Evolutionary conservation across 768 basidiomycete species (phyloP).

Genomic region (Amanita brunnescens): DNA sequence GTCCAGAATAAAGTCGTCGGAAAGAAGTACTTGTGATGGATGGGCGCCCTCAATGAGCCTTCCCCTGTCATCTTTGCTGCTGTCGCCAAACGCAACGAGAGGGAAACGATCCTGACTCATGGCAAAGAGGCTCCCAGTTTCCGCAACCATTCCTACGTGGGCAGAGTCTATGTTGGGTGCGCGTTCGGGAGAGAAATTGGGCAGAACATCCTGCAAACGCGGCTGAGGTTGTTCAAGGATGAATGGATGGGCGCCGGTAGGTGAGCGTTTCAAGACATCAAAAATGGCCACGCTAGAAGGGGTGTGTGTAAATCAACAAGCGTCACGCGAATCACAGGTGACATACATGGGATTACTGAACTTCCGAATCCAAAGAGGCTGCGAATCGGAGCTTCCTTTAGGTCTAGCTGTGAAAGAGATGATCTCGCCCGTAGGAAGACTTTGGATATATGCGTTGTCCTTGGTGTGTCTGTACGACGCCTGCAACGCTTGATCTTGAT

Average conservation of each 20-base stretch:
- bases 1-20: neutral
- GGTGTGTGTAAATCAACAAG: conserved; percentile 1
- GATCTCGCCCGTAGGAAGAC: conserved; percentile 70
- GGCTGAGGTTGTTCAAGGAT: conserved; percentile 85
- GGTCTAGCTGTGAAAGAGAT: conserved; percentile 54
- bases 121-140: conserved; percentile 70
- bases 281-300: conserved; percentile 68
- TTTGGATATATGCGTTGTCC: conserved; percentile 76
- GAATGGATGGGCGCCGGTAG: conserved; percentile 41
- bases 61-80: conserved; percentile 13
- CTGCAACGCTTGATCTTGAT: conserved; percentile 69
- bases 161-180: conserved; percentile 50
- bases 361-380: conserved; percentile 47
- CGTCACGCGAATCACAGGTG: neutral
- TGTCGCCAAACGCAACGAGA: conserved; percentile 60
- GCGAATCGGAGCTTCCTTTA: conserved; percentile 21
- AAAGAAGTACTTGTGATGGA: neutral
- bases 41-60: conserved; percentile 17
- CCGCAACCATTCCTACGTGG: conserved; percentile 73
- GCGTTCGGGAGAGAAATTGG: conserved; percentile 36
- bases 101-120: conserved; percentile 81
- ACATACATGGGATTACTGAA: conserved; percentile 66
- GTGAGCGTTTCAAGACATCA: conserved; percentile 50
- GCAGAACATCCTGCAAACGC: conserved; percentile 63
- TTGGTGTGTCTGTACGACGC: conserved; percentile 64